A percentile compares a stretch with the other conserved stretches of the same genome.
These are phyloP conservation scores for Lactifluus subvellereus DNA, from an alignment of 768 basidiomycete species.

Conservation along the genomic window DNA sequence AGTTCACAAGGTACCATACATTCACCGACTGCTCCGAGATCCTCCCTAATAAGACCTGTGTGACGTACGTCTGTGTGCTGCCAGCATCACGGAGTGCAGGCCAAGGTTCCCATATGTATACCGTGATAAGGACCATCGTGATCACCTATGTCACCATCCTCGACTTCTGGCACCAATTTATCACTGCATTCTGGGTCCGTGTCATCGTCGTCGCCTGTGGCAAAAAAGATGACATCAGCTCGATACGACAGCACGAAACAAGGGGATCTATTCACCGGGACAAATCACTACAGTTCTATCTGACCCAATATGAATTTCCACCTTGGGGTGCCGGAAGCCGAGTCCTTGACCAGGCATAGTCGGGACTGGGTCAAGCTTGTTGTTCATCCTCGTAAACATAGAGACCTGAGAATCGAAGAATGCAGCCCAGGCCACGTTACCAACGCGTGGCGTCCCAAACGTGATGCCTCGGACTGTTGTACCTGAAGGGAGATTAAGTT, in stretches of 20 bases:
- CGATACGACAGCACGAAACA: not conserved
- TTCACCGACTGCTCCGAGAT: too few relatives aligned
- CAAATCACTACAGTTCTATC: conserved; percentile 14
- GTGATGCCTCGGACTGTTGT: conserved; percentile 22
- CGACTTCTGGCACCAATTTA: conserved; percentile 47
- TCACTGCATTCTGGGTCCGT: conserved; percentile 50
- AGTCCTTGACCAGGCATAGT: conserved; percentile 19
- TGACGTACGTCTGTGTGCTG: not conserved
- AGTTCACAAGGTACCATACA: too few relatives aligned
- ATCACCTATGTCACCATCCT: conserved; percentile 33
- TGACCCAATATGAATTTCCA: conserved; percentile 17
- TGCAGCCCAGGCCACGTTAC: conserved; percentile 10
- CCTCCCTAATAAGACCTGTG: not conserved
- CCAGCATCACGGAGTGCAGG: conserved; percentile 26
- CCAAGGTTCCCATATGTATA: conserved; percentile 49
- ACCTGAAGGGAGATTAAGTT: conserved; percentile 20
- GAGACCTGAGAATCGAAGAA: conserved; percentile 21
- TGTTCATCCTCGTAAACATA: conserved; percentile 22
- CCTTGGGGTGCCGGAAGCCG: conserved; percentile 15
- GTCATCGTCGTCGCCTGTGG: conserved; percentile 43
- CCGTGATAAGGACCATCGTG: conserved; percentile 57
- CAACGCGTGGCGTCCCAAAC: conserved; percentile 23
- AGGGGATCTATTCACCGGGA: not conserved
- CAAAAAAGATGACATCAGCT: not conserved
- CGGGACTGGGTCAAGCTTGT: conserved; percentile 18